Base-by-base conservation (phyloP, 257 asterid species). In the Solanum rostratum region DNA sequence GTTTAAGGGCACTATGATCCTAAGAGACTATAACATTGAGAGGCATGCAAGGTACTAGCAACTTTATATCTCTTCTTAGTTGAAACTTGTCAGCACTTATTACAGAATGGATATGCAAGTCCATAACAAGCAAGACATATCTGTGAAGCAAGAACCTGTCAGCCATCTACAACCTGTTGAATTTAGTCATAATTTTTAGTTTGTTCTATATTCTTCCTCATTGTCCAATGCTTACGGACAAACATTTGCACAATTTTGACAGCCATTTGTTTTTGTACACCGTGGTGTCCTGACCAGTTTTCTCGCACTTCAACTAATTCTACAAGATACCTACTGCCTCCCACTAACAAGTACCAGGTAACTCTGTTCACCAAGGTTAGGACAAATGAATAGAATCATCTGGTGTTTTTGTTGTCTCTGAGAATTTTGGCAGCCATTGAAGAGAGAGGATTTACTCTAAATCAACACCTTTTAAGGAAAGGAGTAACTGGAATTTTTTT, bases 141-240 rank as follows among this genome's bases (percentile, higher is more conserved):
- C 11, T 20, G 63, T 55, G 63, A 55, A 55, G 12, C 7, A 53
- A 53, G 20, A 49, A 80, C 86, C 53, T 90, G 94, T 98, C 99
- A 96, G 92, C 97, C 94, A 8, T 93, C 97, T 65, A 96, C 91
- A 55, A 98, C 98, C 88, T 93, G 95, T 74, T 93, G 92, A 90
- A 96, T 90, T 43, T 81, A 78, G 37, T 96, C 98, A 14, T 22
- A 78, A 29, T 33, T 62, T 90, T 86, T 98, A 43, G 85, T 65
- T 87, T 96, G 98, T 88, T 80, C 98, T 90, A 98, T 92, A 94
- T 63, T 96, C 98, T 87, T 96, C 99, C 88, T 96, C 99, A 15
- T 93, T 96, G 71, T 84, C 88, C 85, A 96, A 94, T 70, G 93
- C 98, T 60, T 53, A 81, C 6, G 94, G 83, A 83, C 98, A 94